phyloP scores from a whole-genome alignment of 306 rosid genomes.

The Senna siamea region DNA sequence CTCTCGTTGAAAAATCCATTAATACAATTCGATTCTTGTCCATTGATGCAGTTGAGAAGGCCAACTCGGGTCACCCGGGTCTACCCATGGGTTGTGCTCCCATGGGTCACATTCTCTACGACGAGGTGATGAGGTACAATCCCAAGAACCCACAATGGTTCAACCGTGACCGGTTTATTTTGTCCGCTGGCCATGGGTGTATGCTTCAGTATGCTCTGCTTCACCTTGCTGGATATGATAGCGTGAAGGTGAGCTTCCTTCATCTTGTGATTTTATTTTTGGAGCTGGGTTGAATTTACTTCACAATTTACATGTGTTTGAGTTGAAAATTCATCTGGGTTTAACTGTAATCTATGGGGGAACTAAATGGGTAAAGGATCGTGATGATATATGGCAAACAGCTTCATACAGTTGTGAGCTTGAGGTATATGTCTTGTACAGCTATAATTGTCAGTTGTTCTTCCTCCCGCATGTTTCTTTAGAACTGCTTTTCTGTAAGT shows the following conservation, averaged over 20 bases:
- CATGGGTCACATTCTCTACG: constrained; percentile 93
- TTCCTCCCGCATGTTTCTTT: not conserved
- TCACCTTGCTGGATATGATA: constrained; percentile 51
- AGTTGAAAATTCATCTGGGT: constrained; percentile 5
- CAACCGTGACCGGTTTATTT: constrained; percentile 85
- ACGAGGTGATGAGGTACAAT: constrained; percentile 90
- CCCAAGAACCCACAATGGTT: constrained; percentile 95
- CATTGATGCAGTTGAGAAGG: constrained; percentile 95
- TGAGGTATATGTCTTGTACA: not conserved
- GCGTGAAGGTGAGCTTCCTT: constrained; percentile 53
- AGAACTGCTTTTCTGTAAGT: not conserved
- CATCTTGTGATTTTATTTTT: not conserved
- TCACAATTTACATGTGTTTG: not conserved
- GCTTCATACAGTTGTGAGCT: too few species aligned
- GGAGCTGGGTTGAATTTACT: not conserved
- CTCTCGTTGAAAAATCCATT: constrained; percentile 83
- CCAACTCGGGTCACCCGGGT: constrained; percentile 99
- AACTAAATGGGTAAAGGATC: too few species aligned
- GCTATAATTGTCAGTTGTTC: not conserved
- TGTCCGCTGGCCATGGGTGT: constrained; percentile 99
- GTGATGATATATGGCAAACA: too few species aligned
- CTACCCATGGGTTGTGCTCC: constrained; percentile 99
- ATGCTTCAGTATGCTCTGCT: constrained; percentile 98
- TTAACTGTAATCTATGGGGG: not conserved
- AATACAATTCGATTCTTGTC: constrained; percentile 91